phyloP scores from a whole-genome alignment of 306 rosid species.

The Prunus mira region DNA sequence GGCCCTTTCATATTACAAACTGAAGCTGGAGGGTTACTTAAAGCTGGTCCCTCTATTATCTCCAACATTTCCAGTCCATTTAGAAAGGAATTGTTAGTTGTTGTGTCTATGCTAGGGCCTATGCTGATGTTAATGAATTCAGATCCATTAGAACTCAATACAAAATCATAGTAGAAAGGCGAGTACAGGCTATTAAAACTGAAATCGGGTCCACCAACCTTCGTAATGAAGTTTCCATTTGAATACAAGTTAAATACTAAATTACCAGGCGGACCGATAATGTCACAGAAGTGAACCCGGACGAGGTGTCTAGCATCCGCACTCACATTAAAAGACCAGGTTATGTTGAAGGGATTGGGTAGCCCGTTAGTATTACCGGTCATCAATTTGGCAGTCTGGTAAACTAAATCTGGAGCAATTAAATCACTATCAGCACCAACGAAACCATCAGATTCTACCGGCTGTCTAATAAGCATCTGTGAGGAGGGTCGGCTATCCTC shows the following conservation, averaged over 20 bases:
- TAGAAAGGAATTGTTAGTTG: constrained; percentile 11
- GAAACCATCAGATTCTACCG: neutral
- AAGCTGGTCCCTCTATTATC: constrained; percentile 5
- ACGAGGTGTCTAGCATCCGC: constrained; percentile 19
- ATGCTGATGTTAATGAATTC: constrained; percentile 28
- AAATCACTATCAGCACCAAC: neutral
- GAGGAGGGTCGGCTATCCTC: fast-evolving
- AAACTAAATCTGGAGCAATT: constrained; percentile 18
- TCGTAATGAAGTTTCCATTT: neutral
- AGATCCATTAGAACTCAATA: constrained; percentile 20
- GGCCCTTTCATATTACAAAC: neutral
- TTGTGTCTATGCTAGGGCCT: neutral
- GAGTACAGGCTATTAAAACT: fast-evolving
- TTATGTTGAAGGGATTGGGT: neutral
- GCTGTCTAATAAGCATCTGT: fast-evolving
- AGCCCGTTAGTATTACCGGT: fast-evolving
- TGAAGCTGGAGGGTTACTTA: neutral
- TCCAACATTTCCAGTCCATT: constrained; percentile 51
- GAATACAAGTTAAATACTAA: constrained; percentile 9
- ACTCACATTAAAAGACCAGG: constrained; percentile 28
- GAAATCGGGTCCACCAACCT: neutral
- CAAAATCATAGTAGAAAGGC: constrained; percentile 27
- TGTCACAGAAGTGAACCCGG: constrained; percentile 45
- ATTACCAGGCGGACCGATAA: fast-evolving
- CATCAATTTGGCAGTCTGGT: constrained; percentile 22